phyloP scores from a whole-genome alignment of 1,284 basidiomycete species.

The Anthracocystis setariae region DNA sequence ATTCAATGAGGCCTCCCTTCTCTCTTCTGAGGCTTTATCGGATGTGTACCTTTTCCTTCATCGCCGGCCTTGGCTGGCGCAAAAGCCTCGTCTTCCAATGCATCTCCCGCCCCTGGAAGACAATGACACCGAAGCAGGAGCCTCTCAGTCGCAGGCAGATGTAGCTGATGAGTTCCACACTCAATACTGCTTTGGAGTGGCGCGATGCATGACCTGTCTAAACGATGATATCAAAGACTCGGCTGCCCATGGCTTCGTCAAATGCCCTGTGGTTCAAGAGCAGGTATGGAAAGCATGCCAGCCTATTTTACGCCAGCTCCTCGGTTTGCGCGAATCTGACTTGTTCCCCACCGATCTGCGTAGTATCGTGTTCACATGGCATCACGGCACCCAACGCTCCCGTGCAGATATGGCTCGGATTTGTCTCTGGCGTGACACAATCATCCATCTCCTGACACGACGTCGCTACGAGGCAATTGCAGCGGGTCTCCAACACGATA shows the following conservation, averaged over 20 bases:
- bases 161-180: slow-evolving; percentile 1
- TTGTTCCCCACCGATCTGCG: too few species aligned
- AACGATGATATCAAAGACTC: slow-evolving; percentile 7
- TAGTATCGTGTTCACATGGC: too few species aligned
- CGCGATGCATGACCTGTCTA: slow-evolving; percentile 9
- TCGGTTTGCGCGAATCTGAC: background rate
- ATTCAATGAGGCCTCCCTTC: slow-evolving; percentile 4
- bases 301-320: background rate
- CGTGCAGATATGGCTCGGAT: too few species aligned
- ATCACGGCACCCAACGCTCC: too few species aligned
- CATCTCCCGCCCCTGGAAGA: background rate
- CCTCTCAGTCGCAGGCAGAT: too few species aligned
- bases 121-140: too few species aligned
- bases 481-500: background rate
- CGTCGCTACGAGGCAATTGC: too few species aligned
- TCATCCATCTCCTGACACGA: too few species aligned
- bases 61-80: slow-evolving; percentile 3
- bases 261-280: slow-evolving; percentile 6
- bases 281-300: slow-evolving; percentile 7
- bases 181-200: slow-evolving; percentile 5
- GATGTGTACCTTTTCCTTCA: slow-evolving; percentile 9
- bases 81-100: slow-evolving; percentile 5
- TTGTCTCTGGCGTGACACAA: too few species aligned
- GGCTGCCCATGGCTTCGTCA: slow-evolving; percentile 10
- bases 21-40: slow-evolving; percentile 2